These are phyloP conservation scores for Elsinoe batatas DNA, from an alignment of 2,329 filamentous ascomycete genomes.

Conservation along the genomic window DNA sequence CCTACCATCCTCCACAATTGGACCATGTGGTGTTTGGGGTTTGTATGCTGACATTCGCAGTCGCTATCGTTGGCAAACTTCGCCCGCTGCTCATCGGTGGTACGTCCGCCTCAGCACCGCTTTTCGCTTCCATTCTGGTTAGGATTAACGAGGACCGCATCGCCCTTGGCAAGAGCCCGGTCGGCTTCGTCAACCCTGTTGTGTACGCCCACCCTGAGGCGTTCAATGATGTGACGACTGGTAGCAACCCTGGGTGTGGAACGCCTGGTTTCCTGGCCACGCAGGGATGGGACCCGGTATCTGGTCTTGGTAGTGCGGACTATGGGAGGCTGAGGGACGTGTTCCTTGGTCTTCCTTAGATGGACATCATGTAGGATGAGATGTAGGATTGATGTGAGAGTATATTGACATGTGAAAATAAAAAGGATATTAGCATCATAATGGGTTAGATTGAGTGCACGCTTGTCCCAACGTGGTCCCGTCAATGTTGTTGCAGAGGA, in stretches of 20 bases:
- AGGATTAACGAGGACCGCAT: slow-evolving; percentile 16
- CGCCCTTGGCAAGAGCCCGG: slow-evolving; percentile 17
- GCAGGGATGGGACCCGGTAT: slow-evolving; percentile 22
- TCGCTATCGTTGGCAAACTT: slow-evolving; percentile 32
- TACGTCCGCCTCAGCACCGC: slow-evolving; percentile 14
- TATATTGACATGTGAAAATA: neutral
- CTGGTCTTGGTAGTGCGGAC: slow-evolving; percentile 22
- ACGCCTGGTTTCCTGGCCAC: slow-evolving; percentile 17
- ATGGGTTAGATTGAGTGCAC: neutral
- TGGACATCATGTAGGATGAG: no score
- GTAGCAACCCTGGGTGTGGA: slow-evolving; percentile 19
- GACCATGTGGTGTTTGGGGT: neutral
- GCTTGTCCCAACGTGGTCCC: neutral
- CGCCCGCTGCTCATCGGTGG: slow-evolving; percentile 22
- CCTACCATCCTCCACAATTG: neutral
- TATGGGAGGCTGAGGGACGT: slow-evolving; percentile 22
- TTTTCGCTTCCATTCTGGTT: slow-evolving; percentile 15
- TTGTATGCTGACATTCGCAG: neutral
- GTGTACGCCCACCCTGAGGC: slow-evolving; percentile 20
- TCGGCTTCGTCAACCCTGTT: slow-evolving; percentile 20
- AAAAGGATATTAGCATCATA: neutral
- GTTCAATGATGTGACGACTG: slow-evolving; percentile 20
- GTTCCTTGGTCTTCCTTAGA: slow-evolving; percentile 20
- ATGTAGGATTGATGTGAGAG: neutral
- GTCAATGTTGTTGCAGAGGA: neutral